Base-by-base conservation (phyloP, 2,329 filamentous ascomycete species). In the Colletotrichum simmondsii region DNA sequence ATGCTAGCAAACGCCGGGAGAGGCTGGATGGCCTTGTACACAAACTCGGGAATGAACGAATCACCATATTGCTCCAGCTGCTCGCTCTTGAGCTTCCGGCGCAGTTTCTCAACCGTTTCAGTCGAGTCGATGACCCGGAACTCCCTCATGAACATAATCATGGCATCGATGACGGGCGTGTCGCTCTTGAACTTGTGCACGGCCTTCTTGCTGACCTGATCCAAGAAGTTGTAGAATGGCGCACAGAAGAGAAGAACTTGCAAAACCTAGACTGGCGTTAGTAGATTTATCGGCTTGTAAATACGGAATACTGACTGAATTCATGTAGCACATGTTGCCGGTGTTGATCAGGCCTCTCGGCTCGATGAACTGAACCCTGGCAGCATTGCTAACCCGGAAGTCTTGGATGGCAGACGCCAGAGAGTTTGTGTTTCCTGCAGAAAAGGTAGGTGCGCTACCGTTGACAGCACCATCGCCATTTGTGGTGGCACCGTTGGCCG, bases 291-390 rank as follows among this genome's bases (percentile, higher is more conserved):
- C 11, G 7, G 3, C 10, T 61, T 26, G 5, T 26, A 12, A 12
- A 3, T 7, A 26, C 2, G 19, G 14, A 6, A 14, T 11, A 85
- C 94, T 85, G 88, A 98, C 96, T 75, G 97, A 98, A 86, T 98
- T 99, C 97, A 99, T 98, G 85, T 99, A 99, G 84, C 97, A 99
- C 94, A 98, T 97, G 81, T 99, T 98, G 62, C 97, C 97, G 53
- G 96, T 97, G 84, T 99, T 99, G 77, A 98, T 94, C 79, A 99
- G 89, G 61, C 97, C 97, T 76, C 96, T 91, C 63, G 97, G 97
- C 83, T 98, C 95, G 63, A 99, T 88, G 79, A 98, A 98, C 22
- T 93, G 87, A 76, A 96, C 86, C 78, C 93, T 94, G 37, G 89
- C 85, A 49, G 88, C 87, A 49, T 87, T 86, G 70, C 90, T 88